Percentiles rank a stretch among this genome's conserved stretches.
Conservation (phyloP, 768 basidiomycete species). For the Trametes coccinea region DNA sequence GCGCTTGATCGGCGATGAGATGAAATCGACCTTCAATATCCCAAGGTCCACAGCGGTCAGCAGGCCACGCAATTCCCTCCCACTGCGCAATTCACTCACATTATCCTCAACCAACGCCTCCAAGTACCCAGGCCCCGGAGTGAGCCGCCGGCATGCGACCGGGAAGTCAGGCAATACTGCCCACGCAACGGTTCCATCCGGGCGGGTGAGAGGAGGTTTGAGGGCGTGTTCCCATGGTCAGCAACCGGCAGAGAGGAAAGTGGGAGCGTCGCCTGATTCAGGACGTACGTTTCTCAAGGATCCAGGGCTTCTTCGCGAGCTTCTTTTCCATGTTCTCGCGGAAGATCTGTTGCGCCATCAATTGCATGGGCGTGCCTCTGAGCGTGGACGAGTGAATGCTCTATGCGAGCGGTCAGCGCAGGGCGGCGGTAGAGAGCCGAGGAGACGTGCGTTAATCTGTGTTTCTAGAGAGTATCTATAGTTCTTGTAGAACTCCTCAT, state of each 20-base stretch:
- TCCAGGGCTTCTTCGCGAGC: conserved; percentile 58
- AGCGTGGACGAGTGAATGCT: conserved; percentile 42
- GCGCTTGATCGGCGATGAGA: conserved; percentile 49
- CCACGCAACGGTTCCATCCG: background rate
- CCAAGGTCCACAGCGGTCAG: background rate
- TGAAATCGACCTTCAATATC: conserved; percentile 48
- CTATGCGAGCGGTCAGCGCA: conserved; percentile 31
- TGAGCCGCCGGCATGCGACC: conserved; percentile 62
- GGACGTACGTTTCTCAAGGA: conserved; percentile 52
- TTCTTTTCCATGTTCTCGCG: conserved; percentile 48
- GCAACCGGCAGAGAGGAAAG: background rate
- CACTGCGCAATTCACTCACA: conserved; percentile 36
- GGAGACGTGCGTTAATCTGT: conserved; percentile 46
- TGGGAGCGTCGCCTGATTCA: background rate
- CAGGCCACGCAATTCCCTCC: background rate
- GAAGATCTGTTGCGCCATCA: conserved; percentile 39
- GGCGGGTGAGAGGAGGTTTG: too few relatives aligned
- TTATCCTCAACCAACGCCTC: conserved; percentile 66
- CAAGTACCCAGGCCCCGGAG: conserved; percentile 67
- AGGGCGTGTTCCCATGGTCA: background rate
- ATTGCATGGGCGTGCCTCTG: conserved; percentile 40
- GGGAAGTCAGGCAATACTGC: conserved; percentile 61
- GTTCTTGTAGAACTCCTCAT: conserved; percentile 47
- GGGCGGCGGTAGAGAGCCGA: background rate
- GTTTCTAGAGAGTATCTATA: conserved; percentile 51